Evolutionary conservation across 2,329 filamentous ascomycete genomes (phyloP), one percentile per base, ranked within the genome.

Genomic region (Magnaporthales sp.): DNA sequence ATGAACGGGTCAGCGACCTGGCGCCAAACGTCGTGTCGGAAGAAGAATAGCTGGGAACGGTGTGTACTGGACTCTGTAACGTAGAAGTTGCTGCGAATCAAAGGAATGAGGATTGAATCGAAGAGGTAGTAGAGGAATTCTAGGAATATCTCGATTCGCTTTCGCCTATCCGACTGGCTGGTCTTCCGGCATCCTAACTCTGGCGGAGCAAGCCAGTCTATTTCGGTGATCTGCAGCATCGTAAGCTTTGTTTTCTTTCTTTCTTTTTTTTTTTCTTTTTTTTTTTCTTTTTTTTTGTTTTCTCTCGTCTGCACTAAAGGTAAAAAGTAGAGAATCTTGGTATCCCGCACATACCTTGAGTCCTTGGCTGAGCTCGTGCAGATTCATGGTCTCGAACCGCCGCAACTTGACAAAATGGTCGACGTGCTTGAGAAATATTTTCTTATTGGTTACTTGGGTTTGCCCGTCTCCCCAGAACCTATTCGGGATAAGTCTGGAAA

Each of bases 111-210:
- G 26, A 97, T 82, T 0, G 93, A 97, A 76, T 99, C 95, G 72
- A 99, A 95, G 4, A 96, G 70, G 75, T 93, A 99, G 78, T 97
- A 98, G 7, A 98, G 73, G 67, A 98, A 88, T 75, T 99, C 95
- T 66, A 88, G 78, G 63, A 97, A 86, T 0, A 98, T 82, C 73
- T 97, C 91, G 29, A 80, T 81, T 11, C 93, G 88, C 76, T 97
- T 98, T 7, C 80, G 78, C 31, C 85, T 80, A 73, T 98, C 94
- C 0, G 89, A 88, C 68, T 83, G 80, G 68, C 90, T 90, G 64
- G 90, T 80, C 66, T 89, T 93, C 10, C 75, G 73, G 2, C 74
- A 76, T 15, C 75, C 71, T 1, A 82, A 74, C 13, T 76, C 77
- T 1, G 84, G 83, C 38, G 86, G 84, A 24, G 81, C 80, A 65